Percentiles rank a stretch among this genome's conserved stretches.
Evolutionary conservation across 306 rosid genomes (phyloP).

Genomic region (Lagenaria siceraria): DNA sequence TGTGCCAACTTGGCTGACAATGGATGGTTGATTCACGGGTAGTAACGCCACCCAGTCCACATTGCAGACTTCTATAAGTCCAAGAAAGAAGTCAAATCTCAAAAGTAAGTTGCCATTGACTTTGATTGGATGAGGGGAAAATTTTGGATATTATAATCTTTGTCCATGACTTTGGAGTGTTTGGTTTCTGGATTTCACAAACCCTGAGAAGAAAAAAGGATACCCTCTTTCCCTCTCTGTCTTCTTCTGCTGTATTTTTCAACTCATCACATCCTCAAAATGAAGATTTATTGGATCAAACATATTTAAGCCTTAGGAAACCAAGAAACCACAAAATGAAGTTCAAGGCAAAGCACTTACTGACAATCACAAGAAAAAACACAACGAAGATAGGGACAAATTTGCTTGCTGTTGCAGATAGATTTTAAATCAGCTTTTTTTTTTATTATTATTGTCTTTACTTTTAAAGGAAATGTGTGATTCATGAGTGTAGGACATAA

Average conservation of each 20-base stretch:
- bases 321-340: not conserved
- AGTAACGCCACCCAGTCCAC: not conserved
- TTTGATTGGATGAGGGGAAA: not conserved
- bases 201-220: not conserved
- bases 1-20: not conserved
- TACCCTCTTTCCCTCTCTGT: not conserved
- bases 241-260: not conserved
- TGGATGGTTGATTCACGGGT: not conserved
- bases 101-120: not conserved
- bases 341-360: not conserved
- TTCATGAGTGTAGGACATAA: not conserved
- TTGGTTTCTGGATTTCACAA: constrained; percentile 3
- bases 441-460: too few species aligned
- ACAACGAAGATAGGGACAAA: not conserved
- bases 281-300: not conserved
- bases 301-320: not conserved
- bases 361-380: not conserved
- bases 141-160: not conserved
- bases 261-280: not conserved
- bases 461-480: not conserved
- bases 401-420: not conserved
- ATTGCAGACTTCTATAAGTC: not conserved
- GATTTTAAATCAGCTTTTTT: not conserved
- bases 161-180: not conserved
- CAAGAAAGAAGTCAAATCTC: not conserved